phyloP scores from a whole-genome alignment of 495 filamentous ascomycete genomes.

The Talaromyces trachyspermus region DNA sequence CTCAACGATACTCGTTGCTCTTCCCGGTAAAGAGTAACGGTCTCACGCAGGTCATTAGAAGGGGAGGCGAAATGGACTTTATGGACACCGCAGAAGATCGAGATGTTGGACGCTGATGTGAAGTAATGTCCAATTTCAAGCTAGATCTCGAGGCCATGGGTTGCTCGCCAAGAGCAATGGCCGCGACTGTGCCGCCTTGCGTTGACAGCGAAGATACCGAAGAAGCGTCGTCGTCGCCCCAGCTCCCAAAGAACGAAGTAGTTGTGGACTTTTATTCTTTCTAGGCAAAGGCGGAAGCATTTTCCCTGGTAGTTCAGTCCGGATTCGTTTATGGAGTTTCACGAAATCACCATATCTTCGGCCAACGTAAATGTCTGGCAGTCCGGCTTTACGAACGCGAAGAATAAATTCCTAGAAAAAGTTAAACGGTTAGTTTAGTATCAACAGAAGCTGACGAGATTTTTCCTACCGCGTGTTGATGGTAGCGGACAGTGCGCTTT shows the following conservation, averaged over 20 bases:
- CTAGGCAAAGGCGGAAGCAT: slow-evolving; percentile 77
- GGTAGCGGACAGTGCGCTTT: slow-evolving; percentile 82
- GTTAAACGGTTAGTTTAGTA: background rate
- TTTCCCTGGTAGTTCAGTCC: slow-evolving; percentile 85
- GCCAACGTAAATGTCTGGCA: slow-evolving; percentile 68
- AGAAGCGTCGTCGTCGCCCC: slow-evolving; percentile 61
- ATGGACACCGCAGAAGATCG: slow-evolving; percentile 26
- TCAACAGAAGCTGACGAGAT: too few relatives aligned
- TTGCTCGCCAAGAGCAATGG: slow-evolving; percentile 37
- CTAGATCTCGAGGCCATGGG: slow-evolving; percentile 20
- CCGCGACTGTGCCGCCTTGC: slow-evolving; percentile 26
- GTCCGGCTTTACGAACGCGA: slow-evolving; percentile 64
- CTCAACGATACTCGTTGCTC: slow-evolving; percentile 86
- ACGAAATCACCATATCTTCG: slow-evolving; percentile 85
- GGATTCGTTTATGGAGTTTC: slow-evolving; percentile 67
- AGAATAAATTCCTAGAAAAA: slow-evolving; percentile 73
- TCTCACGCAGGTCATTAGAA: slow-evolving; percentile 38
- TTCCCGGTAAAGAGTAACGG: slow-evolving; percentile 70
- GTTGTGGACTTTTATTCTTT: slow-evolving; percentile 77
- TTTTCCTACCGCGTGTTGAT: slow-evolving; percentile 88
- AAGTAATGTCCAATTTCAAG: slow-evolving; percentile 11
- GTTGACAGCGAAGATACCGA: slow-evolving; percentile 77
- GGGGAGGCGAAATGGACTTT: slow-evolving; percentile 36
- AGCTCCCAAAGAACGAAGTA: slow-evolving; percentile 45
- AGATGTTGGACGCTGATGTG: slow-evolving; percentile 31